Conservation (phyloP, 805 yeast genomes). For the Candida awuae region DNA sequence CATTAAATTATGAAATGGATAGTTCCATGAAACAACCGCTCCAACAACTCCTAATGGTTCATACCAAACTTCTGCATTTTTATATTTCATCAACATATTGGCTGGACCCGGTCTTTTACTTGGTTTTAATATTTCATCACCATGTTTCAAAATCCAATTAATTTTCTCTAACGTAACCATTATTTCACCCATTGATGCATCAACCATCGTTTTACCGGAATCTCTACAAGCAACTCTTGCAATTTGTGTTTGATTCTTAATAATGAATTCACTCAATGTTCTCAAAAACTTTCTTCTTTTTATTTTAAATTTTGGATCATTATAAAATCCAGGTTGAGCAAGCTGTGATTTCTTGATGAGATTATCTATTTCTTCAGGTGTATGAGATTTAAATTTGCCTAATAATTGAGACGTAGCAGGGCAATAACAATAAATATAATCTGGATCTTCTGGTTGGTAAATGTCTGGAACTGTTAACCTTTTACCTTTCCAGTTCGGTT, state of each 20-base stretch:
- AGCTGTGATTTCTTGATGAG: slow-evolving; percentile 43
- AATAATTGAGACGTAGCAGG: slow-evolving; percentile 93
- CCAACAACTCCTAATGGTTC: slow-evolving; percentile 88
- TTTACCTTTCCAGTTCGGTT: slow-evolving; percentile 88
- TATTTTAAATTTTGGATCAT: slow-evolving; percentile 43
- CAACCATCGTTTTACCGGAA: slow-evolving; percentile 91
- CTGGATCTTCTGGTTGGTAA: slow-evolving; percentile 53
- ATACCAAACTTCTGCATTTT: slow-evolving; percentile 87
- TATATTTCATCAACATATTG: slow-evolving; percentile 77
- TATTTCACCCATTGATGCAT: slow-evolving; percentile 94
- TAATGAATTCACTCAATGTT: slow-evolving; percentile 62
- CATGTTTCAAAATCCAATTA: slow-evolving; percentile 82
- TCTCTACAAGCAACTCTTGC: slow-evolving; percentile 94
- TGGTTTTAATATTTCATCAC: slow-evolving; percentile 61
- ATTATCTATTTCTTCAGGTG: slow-evolving; percentile 63
- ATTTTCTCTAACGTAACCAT: slow-evolving; percentile 91
- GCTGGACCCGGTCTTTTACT: slow-evolving; percentile 83
- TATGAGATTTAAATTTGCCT: slow-evolving; percentile 60
- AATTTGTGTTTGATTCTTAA: slow-evolving; percentile 75
- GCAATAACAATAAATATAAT: slow-evolving; percentile 73
- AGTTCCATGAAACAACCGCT: slow-evolving; percentile 94
- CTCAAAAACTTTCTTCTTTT: slow-evolving; percentile 63
- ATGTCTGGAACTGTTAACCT: slow-evolving; percentile 60
- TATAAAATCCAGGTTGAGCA: slow-evolving; percentile 48
- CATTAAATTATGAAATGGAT: slow-evolving; percentile 89